Base-by-base conservation (phyloP, 2,329 filamentous ascomycete genomes). In the Paracoccidioides brasiliensis region DNA sequence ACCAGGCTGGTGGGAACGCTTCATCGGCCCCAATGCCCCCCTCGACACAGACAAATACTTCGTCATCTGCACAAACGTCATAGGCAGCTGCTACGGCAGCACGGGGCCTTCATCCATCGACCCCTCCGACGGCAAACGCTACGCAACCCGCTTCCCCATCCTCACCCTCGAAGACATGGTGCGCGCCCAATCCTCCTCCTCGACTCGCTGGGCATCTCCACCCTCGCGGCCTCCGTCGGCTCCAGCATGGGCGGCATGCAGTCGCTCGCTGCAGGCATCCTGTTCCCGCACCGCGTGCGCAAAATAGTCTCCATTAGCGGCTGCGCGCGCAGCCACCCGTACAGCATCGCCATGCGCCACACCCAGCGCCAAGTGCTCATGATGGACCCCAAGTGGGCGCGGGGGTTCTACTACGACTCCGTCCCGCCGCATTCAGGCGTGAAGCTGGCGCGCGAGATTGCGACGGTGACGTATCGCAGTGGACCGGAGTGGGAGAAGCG, bases 161-260 rank as follows among this genome's bases (percentile, higher is more conserved):
- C 73, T 98, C 56, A 98, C 93, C 0, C 84, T 98, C 76, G 84
- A 95, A 63, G 93, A 98, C 70, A 98, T 98, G 93, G 93, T 97
- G 35, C 83, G 90, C 55, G 91, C 90, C 4, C 93, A 98, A 69
- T 96, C 74, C 79, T 87, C 45, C 79, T 98, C 35, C 78, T 98
- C 10, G 90, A 97, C 69, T 71, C 76, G 4, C 76, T 98, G 33
- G 84, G 84, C 5, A 85, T 98, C 48, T 67, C 80, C 30, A 87
- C 82, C 65, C 78, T 98, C 8, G 88, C 95, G 69, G 93, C 93
- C 15, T 95, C 88, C 57, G 91, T 98, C 22, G 93, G 93, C 12
- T 89, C 88, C 5, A 95, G 89, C 70, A 98, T 98, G 93, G 93
- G 93, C 54, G 93, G 93, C 55, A 98, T 98, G 93, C 91, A 95